These are phyloP conservation scores for Nemania sp. DNA, from an alignment of 2,329 filamentous ascomycete species.

Conservation along the genomic window DNA sequence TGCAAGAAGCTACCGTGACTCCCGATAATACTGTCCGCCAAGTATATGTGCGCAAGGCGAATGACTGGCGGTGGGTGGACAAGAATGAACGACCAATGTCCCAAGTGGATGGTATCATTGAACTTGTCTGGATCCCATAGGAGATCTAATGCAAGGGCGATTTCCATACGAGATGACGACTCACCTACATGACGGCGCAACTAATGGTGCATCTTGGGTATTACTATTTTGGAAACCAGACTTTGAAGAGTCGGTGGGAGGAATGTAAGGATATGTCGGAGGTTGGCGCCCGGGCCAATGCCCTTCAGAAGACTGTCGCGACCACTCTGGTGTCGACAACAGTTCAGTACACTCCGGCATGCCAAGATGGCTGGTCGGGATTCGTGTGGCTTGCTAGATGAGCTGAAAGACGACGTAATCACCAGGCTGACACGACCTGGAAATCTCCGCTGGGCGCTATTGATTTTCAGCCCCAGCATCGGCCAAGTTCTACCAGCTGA, in stretches of 20 bases:
- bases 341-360: background rate
- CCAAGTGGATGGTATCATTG: constrained; percentile 65
- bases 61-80: constrained; percentile 66
- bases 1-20: constrained; percentile 62
- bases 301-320: constrained; percentile 1
- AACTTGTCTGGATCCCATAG: constrained; percentile 67
- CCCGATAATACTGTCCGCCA: constrained; percentile 65
- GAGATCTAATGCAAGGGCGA: constrained; percentile 18
- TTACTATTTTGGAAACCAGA: constrained; percentile 39
- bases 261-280: constrained; percentile 10
- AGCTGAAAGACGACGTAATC: constrained; percentile 11
- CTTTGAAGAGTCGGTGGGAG: constrained; percentile 22
- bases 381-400: constrained; percentile 3
- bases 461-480: constrained; percentile 1
- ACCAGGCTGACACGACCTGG: constrained; percentile 11
- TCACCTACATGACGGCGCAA: constrained; percentile 41
- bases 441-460: constrained; percentile 8
- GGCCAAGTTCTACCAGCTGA: background rate
- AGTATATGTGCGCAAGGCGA: constrained; percentile 64
- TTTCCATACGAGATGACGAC: constrained; percentile 38
- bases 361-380: background rate
- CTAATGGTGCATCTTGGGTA: constrained; percentile 40
- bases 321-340: background rate
- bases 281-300: no score
- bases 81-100: constrained; percentile 62